Base-by-base conservation (phyloP, 345 rosid genomes). In the Gossypium raimondii region DNA sequence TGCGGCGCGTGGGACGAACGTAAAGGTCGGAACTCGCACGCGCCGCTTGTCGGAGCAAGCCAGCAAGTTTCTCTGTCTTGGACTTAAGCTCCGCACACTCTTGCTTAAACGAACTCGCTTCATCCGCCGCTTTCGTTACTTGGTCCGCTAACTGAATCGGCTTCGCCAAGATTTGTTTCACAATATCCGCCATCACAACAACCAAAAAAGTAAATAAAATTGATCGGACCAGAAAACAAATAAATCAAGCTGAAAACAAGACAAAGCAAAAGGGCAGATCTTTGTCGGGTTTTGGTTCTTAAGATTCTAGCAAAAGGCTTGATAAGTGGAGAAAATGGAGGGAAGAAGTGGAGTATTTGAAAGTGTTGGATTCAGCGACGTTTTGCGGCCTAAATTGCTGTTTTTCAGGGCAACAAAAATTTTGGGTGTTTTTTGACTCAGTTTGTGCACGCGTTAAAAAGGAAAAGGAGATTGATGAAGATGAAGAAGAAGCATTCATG, bases 131-230 rank as follows among this genome's bases (percentile, higher is more conserved):
- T 81, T 88, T 91, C 45, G 77, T 76, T 10, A 94, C 89, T 59
- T 92, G 93, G 88, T 94, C 98, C 1, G 97, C 95, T 9, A 94
- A 65, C 76, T 94, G 98, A 78, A 92, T 92, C 53, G 98, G 97
- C 77, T 81, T 88, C n/a, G 90, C 81, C 84, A 94, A 67, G 80
- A 90, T 84, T 78, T 91, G 92, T 83, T 89, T 92, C 79, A 89
- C 97, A 65, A 80, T 67, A 83, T 94, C 98, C 85, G 86, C 97
- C 98, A 92, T 92, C 59, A 72, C 38, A 59, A 12, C 50, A 61
- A 43, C 13, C 8, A 11, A 29, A 58, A 43, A 9, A 3, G 12
- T 9, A 18, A 5, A 44, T 11, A 76, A 72, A 67, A 4, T 72
- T 1, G 76, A 76, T 56, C 66, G 12, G 44, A 17, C 25, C 7